Conservation (phyloP, 2,329 filamentous ascomycete species). For the Hypoxylon sp. region DNA sequence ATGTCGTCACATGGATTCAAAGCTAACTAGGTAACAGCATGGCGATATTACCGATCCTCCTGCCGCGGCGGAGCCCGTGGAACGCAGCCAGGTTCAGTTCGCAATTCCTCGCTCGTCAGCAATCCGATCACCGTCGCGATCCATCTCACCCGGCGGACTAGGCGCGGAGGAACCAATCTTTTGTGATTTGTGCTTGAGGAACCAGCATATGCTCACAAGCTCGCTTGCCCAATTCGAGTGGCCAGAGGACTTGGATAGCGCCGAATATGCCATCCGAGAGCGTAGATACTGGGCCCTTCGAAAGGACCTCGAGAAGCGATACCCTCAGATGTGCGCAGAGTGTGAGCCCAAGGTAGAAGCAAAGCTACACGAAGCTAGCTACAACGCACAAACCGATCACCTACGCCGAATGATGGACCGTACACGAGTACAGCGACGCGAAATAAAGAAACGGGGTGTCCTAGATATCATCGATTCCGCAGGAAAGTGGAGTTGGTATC, state of each 20-base stretch:
- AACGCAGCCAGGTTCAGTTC: slow-evolving; percentile 59
- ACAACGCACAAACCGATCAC: slow-evolving; percentile 86
- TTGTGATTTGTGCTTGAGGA: slow-evolving; percentile 85
- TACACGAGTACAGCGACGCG: slow-evolving; percentile 61
- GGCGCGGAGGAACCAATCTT: slow-evolving; percentile 59
- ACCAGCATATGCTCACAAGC: slow-evolving; percentile 84
- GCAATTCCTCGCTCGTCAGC: slow-evolving; percentile 57
- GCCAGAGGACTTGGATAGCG: slow-evolving; percentile 71
- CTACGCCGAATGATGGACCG: slow-evolving; percentile 79
- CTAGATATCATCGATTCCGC: slow-evolving; percentile 58
- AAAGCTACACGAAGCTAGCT: slow-evolving; percentile 77
- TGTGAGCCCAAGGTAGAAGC: slow-evolving; percentile 81
- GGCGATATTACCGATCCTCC: slow-evolving; percentile 93
- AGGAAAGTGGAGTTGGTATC: slow-evolving; percentile 62
- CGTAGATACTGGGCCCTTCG: slow-evolving; percentile 77
- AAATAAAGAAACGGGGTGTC: slow-evolving; percentile 54
- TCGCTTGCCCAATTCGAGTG: slow-evolving; percentile 85
- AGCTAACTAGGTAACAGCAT: slow-evolving; percentile 64
- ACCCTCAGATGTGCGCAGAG: slow-evolving; percentile 86
- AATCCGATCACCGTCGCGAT: slow-evolving; percentile 46
- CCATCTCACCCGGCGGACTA: slow-evolving; percentile 51
- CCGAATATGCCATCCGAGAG: slow-evolving; percentile 76
- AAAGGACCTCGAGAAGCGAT: slow-evolving; percentile 79
- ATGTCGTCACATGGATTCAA: slow-evolving; percentile 6
- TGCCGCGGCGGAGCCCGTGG: slow-evolving; percentile 65